Evolutionary conservation across 805 yeast species (phyloP), one percentile per base, ranked within the genome.

Genomic region (Grigorovia jiainica): DNA sequence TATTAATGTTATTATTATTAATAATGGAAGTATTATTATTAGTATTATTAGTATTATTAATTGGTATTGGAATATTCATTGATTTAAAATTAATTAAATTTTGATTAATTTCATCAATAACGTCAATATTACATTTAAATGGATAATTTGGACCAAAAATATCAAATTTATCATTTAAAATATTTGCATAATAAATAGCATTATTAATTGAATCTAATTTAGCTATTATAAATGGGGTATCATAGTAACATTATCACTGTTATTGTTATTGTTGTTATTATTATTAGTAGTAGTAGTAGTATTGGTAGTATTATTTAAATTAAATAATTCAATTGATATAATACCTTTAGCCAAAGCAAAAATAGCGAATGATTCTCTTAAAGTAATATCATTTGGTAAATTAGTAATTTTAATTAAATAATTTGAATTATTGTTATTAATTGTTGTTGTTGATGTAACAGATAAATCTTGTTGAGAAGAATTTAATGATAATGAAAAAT

Each of bases 341-440:
- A 79, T 80, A 50, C 80, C 86, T 47, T 68, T 63, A n/a, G 85
- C 83, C 42, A 83, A 63, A 5, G 90, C 73, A 56, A 83, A 83
- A 7, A 83, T 70, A 13, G 80, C 67, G 38, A 73, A 67, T 2
- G 84, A 79, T 58, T 83, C 94, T 57, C 92, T 72, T 29, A 70
- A 49, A 2, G 83, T 60, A 23, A 82, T 65, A 60, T 83, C 87
- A 4, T 61, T 50, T 7, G 94, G 92, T 10, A 80, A 54, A 53
- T 79, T 80, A 49, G 67, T 66, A 39, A 82, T 54, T 46, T 65
- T 68, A 36, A 78, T 49, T 56, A 51, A 32, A 35, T 49, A 60
- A 13, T 27, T n/a, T n/a, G n/a, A 13, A 27, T 27, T 27, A 27
- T 27, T 27, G n/a, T 27, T 27, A 13, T 13, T 15, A n/a, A 27